Evolutionary conservation across 306 rosid genomes (phyloP).

Genomic region (Senna tora): DNA sequence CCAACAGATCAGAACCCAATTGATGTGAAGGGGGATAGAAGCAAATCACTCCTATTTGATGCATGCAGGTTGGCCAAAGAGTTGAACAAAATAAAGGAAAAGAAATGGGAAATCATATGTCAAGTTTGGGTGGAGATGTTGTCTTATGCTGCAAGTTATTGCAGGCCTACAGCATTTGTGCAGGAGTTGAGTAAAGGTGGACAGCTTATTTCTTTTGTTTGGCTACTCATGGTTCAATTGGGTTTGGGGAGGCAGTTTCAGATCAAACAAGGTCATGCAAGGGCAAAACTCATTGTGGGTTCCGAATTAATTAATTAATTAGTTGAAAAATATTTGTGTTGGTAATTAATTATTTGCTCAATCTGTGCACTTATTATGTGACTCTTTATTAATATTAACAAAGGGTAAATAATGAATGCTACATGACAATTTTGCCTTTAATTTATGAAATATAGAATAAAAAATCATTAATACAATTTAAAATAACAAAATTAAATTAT

Average conservation of each 20-base stretch:
- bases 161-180: conserved; percentile 37
- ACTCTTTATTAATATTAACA: too few species aligned
- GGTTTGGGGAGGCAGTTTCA: conserved; percentile 46
- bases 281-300: conserved; percentile 43
- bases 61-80: conserved; percentile 19
- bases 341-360: too few species aligned
- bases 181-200: conserved; percentile 49
- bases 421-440: too few species aligned
- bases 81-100: background rate
- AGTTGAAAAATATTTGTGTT: too few species aligned
- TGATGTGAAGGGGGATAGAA: conserved; percentile 13
- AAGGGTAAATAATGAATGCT: too few species aligned
- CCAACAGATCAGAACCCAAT: background rate
- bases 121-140: conserved; percentile 45
- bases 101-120: conserved; percentile 35
- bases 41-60: conserved; percentile 27
- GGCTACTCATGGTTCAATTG: conserved; percentile 46
- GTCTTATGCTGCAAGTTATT: conserved; percentile 43
- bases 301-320: too few species aligned
- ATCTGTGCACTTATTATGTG: too few species aligned
- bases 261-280: conserved; percentile 48
- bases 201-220: conserved; percentile 42
- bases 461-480: too few species aligned
- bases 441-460: too few species aligned
- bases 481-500: too few species aligned